phyloP scores from a whole-genome alignment of 2,329 filamentous ascomycete species.

The Plectosphaerella plurivora region DNA sequence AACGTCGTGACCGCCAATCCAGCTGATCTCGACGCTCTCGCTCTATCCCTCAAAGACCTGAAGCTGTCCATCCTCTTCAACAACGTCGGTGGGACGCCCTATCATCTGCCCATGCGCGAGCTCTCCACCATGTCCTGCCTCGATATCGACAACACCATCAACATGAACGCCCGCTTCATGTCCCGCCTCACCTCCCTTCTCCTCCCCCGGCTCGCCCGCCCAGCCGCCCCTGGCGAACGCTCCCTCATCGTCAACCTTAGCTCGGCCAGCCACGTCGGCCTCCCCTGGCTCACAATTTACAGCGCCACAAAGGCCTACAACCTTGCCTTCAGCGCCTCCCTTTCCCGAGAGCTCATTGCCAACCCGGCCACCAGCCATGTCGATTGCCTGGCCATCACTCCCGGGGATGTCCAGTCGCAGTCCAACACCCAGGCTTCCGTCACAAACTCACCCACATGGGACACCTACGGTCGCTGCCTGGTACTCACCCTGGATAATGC shows the following conservation, averaged over 20 bases:
- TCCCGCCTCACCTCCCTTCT: slow-evolving; percentile 24
- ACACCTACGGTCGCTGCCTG: slow-evolving; percentile 1
- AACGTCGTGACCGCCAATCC: slow-evolving; percentile 21
- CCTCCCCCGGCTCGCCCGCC: slow-evolving; percentile 15
- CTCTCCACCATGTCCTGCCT: slow-evolving; percentile 18
- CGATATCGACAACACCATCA: slow-evolving; percentile 23
- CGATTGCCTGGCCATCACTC: slow-evolving; percentile 21
- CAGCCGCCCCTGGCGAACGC: slow-evolving; percentile 10
- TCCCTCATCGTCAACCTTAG: slow-evolving; percentile 24
- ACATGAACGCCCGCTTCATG: slow-evolving; percentile 28
- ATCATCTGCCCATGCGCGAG: slow-evolving; percentile 17
- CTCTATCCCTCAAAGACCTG: slow-evolving; percentile 16
- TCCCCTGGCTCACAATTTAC: slow-evolving; percentile 24
- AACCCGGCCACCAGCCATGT: slow-evolving; percentile 16
- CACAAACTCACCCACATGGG: neutral
- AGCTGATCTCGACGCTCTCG: slow-evolving; percentile 17
- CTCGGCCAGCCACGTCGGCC: slow-evolving; percentile 17
- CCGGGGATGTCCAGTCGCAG: slow-evolving; percentile 19
- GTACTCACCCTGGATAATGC: slow-evolving; percentile 18
- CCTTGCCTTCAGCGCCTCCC: slow-evolving; percentile 17
- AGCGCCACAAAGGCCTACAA: slow-evolving; percentile 25
- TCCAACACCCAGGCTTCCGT: neutral
- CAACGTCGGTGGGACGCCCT: slow-evolving; percentile 24
- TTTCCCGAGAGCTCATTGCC: slow-evolving; percentile 21
- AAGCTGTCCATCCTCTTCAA: slow-evolving; percentile 26